Evolutionary conservation across 495 filamentous ascomycete species (phyloP).

Genomic region (Penicillium simplicissimum): DNA sequence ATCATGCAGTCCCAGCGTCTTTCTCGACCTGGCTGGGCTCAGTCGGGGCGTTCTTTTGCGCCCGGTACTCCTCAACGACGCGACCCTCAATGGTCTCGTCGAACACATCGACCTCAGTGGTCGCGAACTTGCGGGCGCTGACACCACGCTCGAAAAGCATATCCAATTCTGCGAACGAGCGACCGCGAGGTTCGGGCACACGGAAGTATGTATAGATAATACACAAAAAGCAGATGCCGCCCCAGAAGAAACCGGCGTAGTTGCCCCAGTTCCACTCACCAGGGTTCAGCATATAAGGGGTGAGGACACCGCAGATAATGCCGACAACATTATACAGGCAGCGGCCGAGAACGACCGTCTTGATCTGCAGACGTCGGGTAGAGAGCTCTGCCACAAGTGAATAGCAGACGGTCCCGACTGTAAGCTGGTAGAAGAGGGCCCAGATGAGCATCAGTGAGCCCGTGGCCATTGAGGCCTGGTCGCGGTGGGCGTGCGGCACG

Average conservation of each 20-base stretch:
- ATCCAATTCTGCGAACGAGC: conserved; percentile 74
- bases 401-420: conserved; percentile 78
- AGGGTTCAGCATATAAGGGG: conserved; percentile 76
- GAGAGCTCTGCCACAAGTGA: conserved; percentile 75
- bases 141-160: conserved; percentile 66
- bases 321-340: conserved; percentile 72
- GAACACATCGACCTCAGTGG: conserved; percentile 67
- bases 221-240: conserved; percentile 69
- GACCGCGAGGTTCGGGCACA: conserved; percentile 69
- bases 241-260: conserved; percentile 84
- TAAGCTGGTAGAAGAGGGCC: conserved; percentile 72
- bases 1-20: conserved; percentile 26
- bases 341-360: conserved; percentile 72
- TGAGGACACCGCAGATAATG: conserved; percentile 69
- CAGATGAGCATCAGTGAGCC: conserved; percentile 72
- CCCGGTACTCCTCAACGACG: conserved; percentile 51
- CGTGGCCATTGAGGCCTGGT: conserved; percentile 61
- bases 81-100: conserved; percentile 55
- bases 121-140: conserved; percentile 67
- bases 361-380: conserved; percentile 71
- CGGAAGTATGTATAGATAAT: conserved; percentile 76
- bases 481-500: conserved; percentile 52
- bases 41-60: conserved; percentile 29
- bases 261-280: conserved; percentile 74
- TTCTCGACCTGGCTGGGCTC: conserved; percentile 35